A percentile compares a stretch with the other conserved stretches of the same genome.
phyloP scores from a whole-genome alignment of 73 alveolate genomes.

The Halteria grandinella region DNA sequence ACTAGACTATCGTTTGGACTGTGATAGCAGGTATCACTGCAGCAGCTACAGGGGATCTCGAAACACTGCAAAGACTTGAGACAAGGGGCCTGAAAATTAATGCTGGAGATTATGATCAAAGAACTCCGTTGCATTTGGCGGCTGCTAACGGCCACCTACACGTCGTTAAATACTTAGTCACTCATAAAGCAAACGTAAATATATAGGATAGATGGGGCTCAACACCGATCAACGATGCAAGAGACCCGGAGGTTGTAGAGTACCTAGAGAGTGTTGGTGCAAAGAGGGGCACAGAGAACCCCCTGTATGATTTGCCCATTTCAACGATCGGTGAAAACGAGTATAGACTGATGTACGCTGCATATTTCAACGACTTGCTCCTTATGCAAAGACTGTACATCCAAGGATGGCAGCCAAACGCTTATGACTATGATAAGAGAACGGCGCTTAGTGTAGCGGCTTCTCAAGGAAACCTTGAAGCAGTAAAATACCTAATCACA shows the following conservation, averaged over 20 bases:
- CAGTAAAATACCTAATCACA: conserved; percentile 2
- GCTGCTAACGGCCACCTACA: conserved; percentile 58
- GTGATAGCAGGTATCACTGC: neutral
- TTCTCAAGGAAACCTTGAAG: conserved; percentile 2
- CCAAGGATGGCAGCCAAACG: neutral
- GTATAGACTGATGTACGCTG: conserved; percentile 8
- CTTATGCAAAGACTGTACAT: conserved; percentile 3
- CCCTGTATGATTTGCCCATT: conserved; percentile 1
- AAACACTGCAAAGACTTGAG: conserved; percentile 24
- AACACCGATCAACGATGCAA: conserved; percentile 19
- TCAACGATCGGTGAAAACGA: neutral
- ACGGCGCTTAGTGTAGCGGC: conserved; percentile 16
- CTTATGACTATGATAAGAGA: conserved; percentile 18
- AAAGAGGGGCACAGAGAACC: neutral
- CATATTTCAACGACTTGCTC: neutral
- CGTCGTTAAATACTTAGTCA: conserved; percentile 27
- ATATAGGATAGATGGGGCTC: conserved; percentile 26
- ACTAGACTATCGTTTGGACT: conserved; percentile 5
- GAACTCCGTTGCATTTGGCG: conserved; percentile 73
- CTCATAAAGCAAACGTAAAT: neutral
- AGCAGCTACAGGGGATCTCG: conserved; percentile 31
- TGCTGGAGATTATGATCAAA: conserved; percentile 36
- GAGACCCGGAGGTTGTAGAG: neutral
- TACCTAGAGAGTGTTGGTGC: neutral
- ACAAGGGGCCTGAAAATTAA: conserved; percentile 29